A percentile compares a stretch with the other conserved stretches of the same genome.
Conservation (phyloP, 208 protist genomes). For the Acanthamoeba lenticulata region DNA sequence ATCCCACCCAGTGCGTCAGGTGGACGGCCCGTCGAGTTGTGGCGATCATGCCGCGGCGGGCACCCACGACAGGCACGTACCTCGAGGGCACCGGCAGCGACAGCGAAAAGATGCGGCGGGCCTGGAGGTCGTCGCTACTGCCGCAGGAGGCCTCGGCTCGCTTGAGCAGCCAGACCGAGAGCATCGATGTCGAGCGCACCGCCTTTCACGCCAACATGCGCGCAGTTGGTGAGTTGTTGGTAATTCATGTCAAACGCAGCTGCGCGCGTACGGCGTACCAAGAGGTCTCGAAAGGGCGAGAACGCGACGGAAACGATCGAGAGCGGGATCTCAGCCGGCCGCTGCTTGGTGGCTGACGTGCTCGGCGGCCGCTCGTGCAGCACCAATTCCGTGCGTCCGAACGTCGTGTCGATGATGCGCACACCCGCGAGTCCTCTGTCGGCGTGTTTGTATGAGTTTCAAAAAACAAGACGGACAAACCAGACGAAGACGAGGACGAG, state of each 20-base stretch:
- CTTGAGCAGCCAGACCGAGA: background rate
- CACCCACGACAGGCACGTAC: background rate
- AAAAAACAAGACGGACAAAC: background rate
- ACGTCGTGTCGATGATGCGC: conserved; percentile 19
- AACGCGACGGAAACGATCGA: background rate
- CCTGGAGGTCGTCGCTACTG: background rate
- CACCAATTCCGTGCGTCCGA: background rate
- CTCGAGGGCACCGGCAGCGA: background rate
- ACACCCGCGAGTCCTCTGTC: background rate
- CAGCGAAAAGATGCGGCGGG: background rate
- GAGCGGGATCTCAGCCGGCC: background rate
- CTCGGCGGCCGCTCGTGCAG: background rate
- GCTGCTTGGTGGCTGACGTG: background rate
- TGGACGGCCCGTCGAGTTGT: too few relatives aligned
- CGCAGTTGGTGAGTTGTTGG: background rate
- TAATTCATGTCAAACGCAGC: background rate
- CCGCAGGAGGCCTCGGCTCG: background rate
- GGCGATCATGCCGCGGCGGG: too few relatives aligned
- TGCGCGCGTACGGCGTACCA: too few relatives aligned
- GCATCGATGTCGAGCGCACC: background rate
- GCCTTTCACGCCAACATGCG: too few relatives aligned
- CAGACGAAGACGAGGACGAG: background rate
- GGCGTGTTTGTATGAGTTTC: background rate
- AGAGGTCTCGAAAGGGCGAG: background rate
- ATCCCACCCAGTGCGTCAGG: too few relatives aligned